A percentile compares a stretch with the other conserved stretches of the same genome.
Conservation (phyloP, 2,329 filamentous ascomycete species). For the Cladobotryum protrusum region DNA sequence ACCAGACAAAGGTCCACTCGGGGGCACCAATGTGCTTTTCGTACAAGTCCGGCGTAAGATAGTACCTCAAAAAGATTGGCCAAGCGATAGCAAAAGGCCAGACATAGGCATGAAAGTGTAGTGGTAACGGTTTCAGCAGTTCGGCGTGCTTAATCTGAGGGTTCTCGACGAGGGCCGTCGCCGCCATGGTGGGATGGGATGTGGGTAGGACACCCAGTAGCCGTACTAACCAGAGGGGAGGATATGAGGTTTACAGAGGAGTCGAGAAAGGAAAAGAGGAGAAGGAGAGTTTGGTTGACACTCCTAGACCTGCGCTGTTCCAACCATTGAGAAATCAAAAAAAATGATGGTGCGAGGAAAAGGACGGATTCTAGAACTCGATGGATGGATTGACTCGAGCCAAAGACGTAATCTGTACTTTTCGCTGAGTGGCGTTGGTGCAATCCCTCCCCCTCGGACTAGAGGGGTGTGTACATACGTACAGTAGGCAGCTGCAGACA, state of each 20-base stretch:
- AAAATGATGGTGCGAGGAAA: conserved; percentile 2
- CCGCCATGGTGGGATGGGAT: conserved; percentile 48
- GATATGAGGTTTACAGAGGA: conserved; percentile 1
- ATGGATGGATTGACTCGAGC: not conserved
- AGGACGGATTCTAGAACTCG: not conserved
- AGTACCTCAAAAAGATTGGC: conserved; percentile 86
- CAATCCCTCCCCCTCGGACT: conserved; percentile 7
- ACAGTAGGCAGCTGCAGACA: no score
- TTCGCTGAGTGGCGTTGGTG: conserved; percentile 10
- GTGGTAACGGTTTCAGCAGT: conserved; percentile 78
- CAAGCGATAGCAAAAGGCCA: conserved; percentile 91
- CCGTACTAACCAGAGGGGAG: not conserved
- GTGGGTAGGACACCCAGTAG: not conserved
- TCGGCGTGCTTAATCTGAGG: conserved; percentile 81
- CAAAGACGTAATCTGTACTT: conserved; percentile 16
- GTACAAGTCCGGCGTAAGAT: conserved; percentile 77
- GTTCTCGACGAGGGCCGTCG: conserved; percentile 71
- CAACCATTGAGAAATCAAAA: not conserved
- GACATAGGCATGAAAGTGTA: conserved; percentile 78
- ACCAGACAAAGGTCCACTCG: conserved; percentile 98
- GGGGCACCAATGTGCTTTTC: conserved; percentile 85
- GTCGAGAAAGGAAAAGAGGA: not conserved
- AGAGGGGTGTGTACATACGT: not conserved
- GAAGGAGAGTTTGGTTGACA: not conserved
- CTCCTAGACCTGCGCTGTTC: no score